A percentile compares a stretch with the other conserved stretches of the same genome.
phyloP scores from a whole-genome alignment of 345 rosid genomes.

The Jatropha curcas region DNA sequence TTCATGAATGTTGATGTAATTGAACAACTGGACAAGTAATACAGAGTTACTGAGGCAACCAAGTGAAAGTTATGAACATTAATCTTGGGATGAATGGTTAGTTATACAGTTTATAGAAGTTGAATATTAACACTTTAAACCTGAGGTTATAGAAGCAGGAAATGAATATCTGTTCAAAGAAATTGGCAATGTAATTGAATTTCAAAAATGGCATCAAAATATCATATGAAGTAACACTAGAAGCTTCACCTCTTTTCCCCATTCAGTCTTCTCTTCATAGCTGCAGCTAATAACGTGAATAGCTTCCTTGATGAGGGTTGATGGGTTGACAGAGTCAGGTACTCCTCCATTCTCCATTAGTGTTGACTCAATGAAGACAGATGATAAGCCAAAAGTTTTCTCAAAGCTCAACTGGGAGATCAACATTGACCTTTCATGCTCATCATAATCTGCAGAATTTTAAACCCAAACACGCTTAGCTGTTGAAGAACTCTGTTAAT shows the following conservation, averaged over 20 bases:
- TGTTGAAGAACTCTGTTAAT: background rate
- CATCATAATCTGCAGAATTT: constrained; percentile 70
- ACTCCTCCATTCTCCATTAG: constrained; percentile 90
- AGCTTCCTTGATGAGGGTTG: constrained; percentile 90
- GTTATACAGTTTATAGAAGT: no score
- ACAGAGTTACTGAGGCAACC: background rate
- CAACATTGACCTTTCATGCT: constrained; percentile 89
- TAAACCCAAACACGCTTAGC: constrained; percentile 10
- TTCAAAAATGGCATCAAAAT: background rate
- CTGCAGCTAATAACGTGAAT: constrained; percentile 96
- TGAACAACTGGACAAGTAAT: no score
- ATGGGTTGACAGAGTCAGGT: constrained; percentile 79
- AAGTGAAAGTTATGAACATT: background rate
- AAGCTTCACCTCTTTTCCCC: constrained; percentile 91
- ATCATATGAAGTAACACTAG: background rate
- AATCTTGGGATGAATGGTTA: background rate
- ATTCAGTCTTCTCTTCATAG: constrained; percentile 90
- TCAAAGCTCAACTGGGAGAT: constrained; percentile 90
- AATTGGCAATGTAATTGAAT: background rate
- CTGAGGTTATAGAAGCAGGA: no score
- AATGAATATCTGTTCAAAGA: no score
- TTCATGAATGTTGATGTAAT: background rate
- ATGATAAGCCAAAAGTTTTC: constrained; percentile 91
- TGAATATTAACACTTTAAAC: no score
- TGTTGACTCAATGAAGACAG: constrained; percentile 96